Percentiles rank a stretch among this genome's conserved stretches.
Evolutionary conservation across 495 filamentous ascomycete species (phyloP).

Genomic region (Talaromyces ruber): DNA sequence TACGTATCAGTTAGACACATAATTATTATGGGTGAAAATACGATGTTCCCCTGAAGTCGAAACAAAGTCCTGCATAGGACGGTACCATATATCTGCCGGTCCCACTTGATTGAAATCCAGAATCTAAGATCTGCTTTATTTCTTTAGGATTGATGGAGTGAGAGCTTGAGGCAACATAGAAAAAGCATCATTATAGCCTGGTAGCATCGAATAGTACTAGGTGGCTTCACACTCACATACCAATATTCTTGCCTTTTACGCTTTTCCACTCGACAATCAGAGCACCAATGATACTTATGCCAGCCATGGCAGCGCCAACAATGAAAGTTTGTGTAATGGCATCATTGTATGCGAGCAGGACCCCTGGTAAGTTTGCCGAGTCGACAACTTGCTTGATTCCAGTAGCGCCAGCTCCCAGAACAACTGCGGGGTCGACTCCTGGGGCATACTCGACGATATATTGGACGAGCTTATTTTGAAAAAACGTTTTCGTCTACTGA

Average conservation of each 20-base stretch:
- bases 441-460: not conserved
- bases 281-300: slow-evolving; percentile 9
- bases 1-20: not conserved
- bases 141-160: not conserved
- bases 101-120: not conserved
- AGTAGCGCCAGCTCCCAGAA: slow-evolving; percentile 9
- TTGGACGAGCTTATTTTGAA: slow-evolving; percentile 20
- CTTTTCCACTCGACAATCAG: slow-evolving; percentile 13
- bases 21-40: not conserved
- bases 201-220: not conserved
- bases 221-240: not conserved
- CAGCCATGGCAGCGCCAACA: slow-evolving; percentile 13
- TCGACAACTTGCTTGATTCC: slow-evolving; percentile 14
- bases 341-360: slow-evolving; percentile 20
- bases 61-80: not conserved
- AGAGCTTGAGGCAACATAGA: not conserved
- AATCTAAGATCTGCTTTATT: no score
- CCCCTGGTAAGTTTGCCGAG: slow-evolving; percentile 3
- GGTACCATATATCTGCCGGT: not conserved
- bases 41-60: not conserved
- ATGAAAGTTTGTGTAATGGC: slow-evolving; percentile 18
- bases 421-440: not conserved
- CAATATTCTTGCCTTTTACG: slow-evolving; percentile 7
- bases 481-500: not conserved
- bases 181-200: not conserved